Evolutionary conservation across 768 basidiomycete species (phyloP), one percentile per base, ranked within the genome.

Genomic region (Calocera viscosa): DNA sequence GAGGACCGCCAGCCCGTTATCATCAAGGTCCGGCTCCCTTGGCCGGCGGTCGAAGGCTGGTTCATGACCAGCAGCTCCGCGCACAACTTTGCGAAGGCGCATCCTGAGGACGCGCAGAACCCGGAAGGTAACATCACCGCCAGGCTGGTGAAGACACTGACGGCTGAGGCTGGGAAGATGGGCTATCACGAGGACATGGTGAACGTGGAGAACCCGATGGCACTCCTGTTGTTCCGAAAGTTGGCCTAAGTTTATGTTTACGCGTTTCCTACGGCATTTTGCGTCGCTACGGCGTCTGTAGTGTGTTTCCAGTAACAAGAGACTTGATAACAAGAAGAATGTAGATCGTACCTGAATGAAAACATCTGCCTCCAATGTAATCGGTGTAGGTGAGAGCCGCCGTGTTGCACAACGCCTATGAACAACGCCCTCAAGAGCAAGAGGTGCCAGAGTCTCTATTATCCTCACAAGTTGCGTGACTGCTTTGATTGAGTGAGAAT

Each of bases 201-300:
- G 26, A 60, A 60, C 19, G 11, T 60, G 53, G 53, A 60, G 53
- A 60, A 26, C 24, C 53, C 53, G 26, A 60, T 60, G 53, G 53
- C 53, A 19, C 53, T 60, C 5, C 30, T 60, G 53, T 19, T 60
- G 30, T 60, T 60, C 53, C 53, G 53, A 11, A 60, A 32, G 53
- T 7, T 19, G 5, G 53, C 30, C 7, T 60, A 60, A n/a, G 24
- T n/a, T 49, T 40, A 10, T 8, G 24, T 7, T 26, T 14, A 49
- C 14, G 49, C 14, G 22, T 10, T 24, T 8, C 8, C 22, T 26
- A 24, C 12, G 49, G 24, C 8, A 14, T 16, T 49, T 24, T 16
- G 49, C 8, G 14, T 16, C 24, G 49, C 11, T 40, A 40, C 11
- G 10, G 19, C 39, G 39, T 40, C 39, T 10, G 19, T 40, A 19